phyloP scores from a whole-genome alignment of 2,329 filamentous ascomycete genomes.

The Paecilomyces sp. region DNA sequence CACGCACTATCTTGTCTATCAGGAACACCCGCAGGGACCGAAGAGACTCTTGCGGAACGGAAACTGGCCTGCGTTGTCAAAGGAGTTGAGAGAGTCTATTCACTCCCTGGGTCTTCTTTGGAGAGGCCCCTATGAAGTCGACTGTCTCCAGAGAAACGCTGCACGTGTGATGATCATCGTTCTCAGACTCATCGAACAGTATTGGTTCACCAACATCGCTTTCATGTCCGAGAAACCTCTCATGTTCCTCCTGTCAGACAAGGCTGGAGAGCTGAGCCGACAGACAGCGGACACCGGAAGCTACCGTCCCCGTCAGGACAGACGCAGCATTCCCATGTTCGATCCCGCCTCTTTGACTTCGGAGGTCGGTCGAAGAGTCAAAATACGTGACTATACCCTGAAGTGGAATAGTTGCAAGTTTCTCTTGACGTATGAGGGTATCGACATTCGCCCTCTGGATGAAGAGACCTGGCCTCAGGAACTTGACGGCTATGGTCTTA shows the following conservation, averaged over 20 bases:
- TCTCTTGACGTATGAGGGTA: not conserved
- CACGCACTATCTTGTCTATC: not conserved
- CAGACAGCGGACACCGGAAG: not conserved
- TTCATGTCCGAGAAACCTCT: not conserved
- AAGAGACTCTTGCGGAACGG: not conserved
- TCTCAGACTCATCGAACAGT: not conserved
- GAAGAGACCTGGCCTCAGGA: not conserved
- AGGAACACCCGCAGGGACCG: not conserved
- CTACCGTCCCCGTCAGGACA: not conserved
- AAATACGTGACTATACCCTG: not conserved
- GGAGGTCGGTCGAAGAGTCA: not conserved
- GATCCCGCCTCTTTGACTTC: not conserved
- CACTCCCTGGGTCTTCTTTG: not conserved
- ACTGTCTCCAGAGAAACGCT: not conserved
- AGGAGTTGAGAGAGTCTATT: not conserved
- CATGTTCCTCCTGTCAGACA: not conserved
- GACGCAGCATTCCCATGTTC: not conserved
- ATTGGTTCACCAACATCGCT: not conserved
- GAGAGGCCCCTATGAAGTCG: not conserved
- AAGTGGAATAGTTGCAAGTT: not conserved
- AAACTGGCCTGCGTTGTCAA: not conserved
- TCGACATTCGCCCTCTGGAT: not conserved
- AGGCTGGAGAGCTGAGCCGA: not conserved
- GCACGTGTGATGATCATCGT: not conserved
- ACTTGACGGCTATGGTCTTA: not conserved